phyloP scores from a whole-genome alignment of 306 rosid genomes.

The Rosa chinensis region DNA sequence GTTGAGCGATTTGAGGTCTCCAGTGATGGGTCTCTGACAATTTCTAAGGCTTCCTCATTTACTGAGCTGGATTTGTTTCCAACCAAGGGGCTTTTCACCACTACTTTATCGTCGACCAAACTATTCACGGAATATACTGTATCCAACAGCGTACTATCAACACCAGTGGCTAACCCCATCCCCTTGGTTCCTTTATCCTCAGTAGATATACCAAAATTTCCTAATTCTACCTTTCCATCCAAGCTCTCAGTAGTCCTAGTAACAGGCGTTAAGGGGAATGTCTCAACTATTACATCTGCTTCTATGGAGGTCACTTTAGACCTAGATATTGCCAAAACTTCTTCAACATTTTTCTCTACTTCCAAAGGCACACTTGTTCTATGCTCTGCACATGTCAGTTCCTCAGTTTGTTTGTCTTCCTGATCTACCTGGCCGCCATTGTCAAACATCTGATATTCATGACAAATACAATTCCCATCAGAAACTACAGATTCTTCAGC shows the following conservation, averaged over 20 bases:
- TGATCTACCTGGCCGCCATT: conserved; percentile 18
- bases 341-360: conserved; percentile 36
- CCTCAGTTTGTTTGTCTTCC: conserved; percentile 24
- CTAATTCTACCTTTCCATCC: conserved; percentile 36
- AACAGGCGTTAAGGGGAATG: conserved; percentile 62
- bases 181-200: conserved; percentile 33
- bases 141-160: conserved; percentile 30
- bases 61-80: conserved; percentile 26
- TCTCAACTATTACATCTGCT: conserved; percentile 61
- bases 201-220: conserved; percentile 23
- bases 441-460: conserved; percentile 13
- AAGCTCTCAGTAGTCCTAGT: conserved; percentile 26
- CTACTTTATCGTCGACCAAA: conserved; percentile 35
- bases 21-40: conserved; percentile 26
- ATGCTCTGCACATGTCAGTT: conserved; percentile 25
- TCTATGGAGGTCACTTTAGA: conserved; percentile 36
- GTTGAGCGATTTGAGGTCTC: conserved; percentile 38
- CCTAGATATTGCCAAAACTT: conserved; percentile 27
- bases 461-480: conserved; percentile 12
- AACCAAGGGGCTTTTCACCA: conserved; percentile 26
- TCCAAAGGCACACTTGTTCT: conserved; percentile 28
- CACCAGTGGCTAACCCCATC: conserved; percentile 21
- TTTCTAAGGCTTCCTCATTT: conserved; percentile 37
- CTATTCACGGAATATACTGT: conserved; percentile 20
- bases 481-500: conserved; percentile 21